Evolutionary conservation across 2,329 filamentous ascomycete species (phyloP), one percentile per base, ranked within the genome.

Genomic region (Xylariaceae sp.): DNA sequence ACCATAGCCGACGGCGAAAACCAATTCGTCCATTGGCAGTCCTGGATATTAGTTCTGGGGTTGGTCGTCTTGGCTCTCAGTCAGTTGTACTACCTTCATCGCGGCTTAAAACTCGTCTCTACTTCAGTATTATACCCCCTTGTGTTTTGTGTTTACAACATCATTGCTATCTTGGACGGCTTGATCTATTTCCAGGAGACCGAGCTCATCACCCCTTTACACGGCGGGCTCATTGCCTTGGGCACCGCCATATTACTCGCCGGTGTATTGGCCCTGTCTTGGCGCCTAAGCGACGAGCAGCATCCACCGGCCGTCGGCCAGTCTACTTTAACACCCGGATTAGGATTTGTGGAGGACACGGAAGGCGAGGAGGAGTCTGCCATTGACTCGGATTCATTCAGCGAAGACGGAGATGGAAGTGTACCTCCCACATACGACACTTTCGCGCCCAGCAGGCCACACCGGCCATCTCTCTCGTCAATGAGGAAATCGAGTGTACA

Each of bases 91-190:
- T 97, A 94, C 67, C 80, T 98, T 49, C 93, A 98, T 64, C 82
- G 88, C 35, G 93, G 93, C 42, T 77, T 98, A 52, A 95, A 95
- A 68, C 77, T 98, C 42, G 90, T 94, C 66, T 96, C 91, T 44
- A 97, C 93, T 19, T 95, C 89, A 59, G 86, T 97, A 50, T 76
- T 98, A 55, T 98, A 98, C 67, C 93, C 93, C 5, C 84, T 97
- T 57, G 91, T 97, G 32, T 98, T 98, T 69, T 98, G 93, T 75
- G 82, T 97, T 54, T 98, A 97, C 76, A 98, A 98, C 74, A 95
- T 98, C 61, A 91, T 97, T 61, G 93, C 93, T 55, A 98, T 98
- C 56, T 74, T 97, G 56, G 93, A 98, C 67, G 93, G 93, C 23
- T 76, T 98, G 56, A 95, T 98, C 59, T 98, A 97, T 69, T 98